Evolutionary conservation across 1,284 basidiomycete species (phyloP), one percentile per base, ranked within the genome.

Genomic region (Ustilago cynodontis): DNA sequence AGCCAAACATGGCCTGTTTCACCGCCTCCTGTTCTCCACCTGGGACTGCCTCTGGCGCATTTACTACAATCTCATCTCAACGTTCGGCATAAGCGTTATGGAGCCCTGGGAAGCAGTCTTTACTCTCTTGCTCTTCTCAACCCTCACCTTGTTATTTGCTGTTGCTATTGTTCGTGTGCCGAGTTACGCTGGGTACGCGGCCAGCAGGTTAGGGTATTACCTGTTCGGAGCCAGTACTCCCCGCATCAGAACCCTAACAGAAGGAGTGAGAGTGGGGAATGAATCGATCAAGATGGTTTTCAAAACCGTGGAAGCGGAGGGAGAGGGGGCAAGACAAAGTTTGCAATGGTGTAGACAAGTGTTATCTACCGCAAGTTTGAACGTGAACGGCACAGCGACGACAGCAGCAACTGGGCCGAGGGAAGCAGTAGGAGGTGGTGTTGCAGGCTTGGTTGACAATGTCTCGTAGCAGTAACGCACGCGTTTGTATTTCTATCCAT

Each of bases 101-200:
- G 52, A 65, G 13, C 56, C 71, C 16, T 73, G 65, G 60, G 71
- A 73, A 41, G 57, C 33, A 6, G 0, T 58, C 3, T 55, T 72
- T 22, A 59, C 53, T 13, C 53, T 67, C 18, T 6, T 43, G 20
- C 52, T 72, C 20, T 47, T 53, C 20, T 22, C 45, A 16, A 20
- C 52, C 3, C 20, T 59, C 2, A 9, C 43, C 24, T 14, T 22
- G 1, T 26, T 71, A 0, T 26, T 54, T 10, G n/a, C 22, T 11
- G 3, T 62, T 0, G 59, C 33, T 13, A 5, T 28, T 2, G 26
- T 49, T 3, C 50, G 50, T 29, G 13, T 60, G 3, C 49, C 58
- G 3, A 11, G 24, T n/a, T 51, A 39, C 18, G 18, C 37, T 6
- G 1, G 3, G 4, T 37, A 53, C 20, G 20, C 37, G n/a, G n/a